These are phyloP conservation scores for Pichia pseudocactophila DNA, from an alignment of 805 yeast genomes.

Conservation along the genomic window DNA sequence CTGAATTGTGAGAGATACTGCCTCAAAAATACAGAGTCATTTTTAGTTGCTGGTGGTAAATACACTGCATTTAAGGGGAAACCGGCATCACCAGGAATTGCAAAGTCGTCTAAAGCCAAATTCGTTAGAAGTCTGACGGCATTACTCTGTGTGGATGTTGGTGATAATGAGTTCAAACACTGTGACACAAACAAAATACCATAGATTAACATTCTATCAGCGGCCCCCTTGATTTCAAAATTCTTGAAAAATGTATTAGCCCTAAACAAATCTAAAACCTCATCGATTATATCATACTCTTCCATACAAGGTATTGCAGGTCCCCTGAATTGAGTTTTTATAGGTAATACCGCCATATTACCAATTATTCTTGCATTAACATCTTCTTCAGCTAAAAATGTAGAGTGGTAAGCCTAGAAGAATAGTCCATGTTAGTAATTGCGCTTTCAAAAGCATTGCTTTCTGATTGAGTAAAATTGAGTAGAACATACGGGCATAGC, in stretches of 20 bases:
- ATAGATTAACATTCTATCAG: constrained; percentile 87
- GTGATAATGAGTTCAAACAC: constrained; percentile 57
- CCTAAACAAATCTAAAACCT: constrained; percentile 80
- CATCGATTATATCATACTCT: constrained; percentile 88
- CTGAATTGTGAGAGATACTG: constrained; percentile 85
- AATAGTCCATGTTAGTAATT: background rate
- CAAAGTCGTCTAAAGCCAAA: constrained; percentile 76
- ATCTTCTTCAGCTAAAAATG: constrained; percentile 58
- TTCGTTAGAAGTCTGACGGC: constrained; percentile 68
- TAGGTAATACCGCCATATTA: constrained; percentile 76
- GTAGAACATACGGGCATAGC: no score
- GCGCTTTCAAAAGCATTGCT: no score
- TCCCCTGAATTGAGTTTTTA: constrained; percentile 78
- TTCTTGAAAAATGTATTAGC: constrained; percentile 95
- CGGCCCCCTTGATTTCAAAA: constrained; percentile 92
- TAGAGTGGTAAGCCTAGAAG: constrained; percentile 63
- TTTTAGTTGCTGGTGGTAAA: constrained; percentile 62
- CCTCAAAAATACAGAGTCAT: constrained; percentile 72
- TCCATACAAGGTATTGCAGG: constrained; percentile 76
- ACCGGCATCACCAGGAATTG: constrained; percentile 91
- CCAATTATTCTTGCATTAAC: constrained; percentile 57
- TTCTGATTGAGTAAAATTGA: no score
- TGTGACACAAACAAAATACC: constrained; percentile 87
- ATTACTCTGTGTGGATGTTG: constrained; percentile 42
- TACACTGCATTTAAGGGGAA: constrained; percentile 84